Base-by-base conservation (phyloP, 345 rosid genomes). In the Melaleuca alternifolia region DNA sequence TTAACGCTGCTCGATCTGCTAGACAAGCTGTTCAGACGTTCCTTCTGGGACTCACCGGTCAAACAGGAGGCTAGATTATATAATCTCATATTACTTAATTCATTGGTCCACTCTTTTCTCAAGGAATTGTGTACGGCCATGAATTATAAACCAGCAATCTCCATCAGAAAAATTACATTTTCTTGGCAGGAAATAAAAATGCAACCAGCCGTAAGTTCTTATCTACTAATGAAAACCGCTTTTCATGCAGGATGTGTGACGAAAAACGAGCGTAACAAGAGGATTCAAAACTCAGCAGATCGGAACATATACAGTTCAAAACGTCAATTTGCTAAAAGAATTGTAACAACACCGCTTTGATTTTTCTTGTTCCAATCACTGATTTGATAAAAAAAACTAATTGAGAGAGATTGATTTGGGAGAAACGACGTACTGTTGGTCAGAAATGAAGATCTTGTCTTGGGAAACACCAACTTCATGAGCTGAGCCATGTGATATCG, bases 1-100 rank as follows among this genome's bases (percentile, higher is more conserved):
- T 92, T 92, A 23, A 97, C 93, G 85, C 88, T 94, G 24, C 93
- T 93, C 90, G 88, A 65, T 88, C 44, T 89, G 86, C 85, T 71
- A 33, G 48, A 71, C 79, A 18, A 33, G 79, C 79, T 62, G 23
- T 62, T 71, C 18, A 71, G 79, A 71, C 79, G 79, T 37, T 71
- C 79, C 24, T 71, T 71, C 46, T 33, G 79, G 79, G 79, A 71
- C 79, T 37, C 79, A 18, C 26, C 79, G 33, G 79, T 37, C 79
- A 71, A 62, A 37, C 79, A 37, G 12, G 18, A 33, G 48, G 26
- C 79, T 33, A 33, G 33, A 65, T 16, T 20, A 33, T 65, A 28
- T 33, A 11, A 33, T 65, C 79, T 65, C 46, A 37, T 65, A 65
- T 9, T 2, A 65, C 59, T 21, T 9, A 65, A 33, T 33, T 65